These are phyloP conservation scores for Camellia oleifera DNA, from an alignment of 179 eudicot genomes.

Conservation along the genomic window DNA sequence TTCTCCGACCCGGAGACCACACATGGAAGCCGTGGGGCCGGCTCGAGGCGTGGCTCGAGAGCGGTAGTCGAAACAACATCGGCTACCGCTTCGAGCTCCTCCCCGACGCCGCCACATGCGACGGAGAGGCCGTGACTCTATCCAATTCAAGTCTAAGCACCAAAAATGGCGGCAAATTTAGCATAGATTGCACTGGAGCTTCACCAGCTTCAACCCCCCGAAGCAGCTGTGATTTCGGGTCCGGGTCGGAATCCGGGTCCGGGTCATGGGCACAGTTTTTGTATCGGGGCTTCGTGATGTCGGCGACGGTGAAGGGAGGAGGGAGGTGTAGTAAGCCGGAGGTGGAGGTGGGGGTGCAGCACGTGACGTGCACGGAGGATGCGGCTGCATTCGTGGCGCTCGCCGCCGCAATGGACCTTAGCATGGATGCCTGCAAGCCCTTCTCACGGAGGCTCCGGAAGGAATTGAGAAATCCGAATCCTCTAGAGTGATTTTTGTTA, in stretches of 20 bases:
- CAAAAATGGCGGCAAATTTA: slow-evolving; percentile 65
- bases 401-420: slow-evolving; percentile 88
- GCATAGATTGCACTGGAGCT: slow-evolving; percentile 51
- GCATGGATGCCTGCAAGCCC: slow-evolving; percentile 78
- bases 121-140: slow-evolving; percentile 49
- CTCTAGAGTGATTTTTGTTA: too few species aligned
- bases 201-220: slow-evolving; percentile 59
- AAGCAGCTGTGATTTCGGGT: slow-evolving; percentile 65
- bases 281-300: slow-evolving; percentile 93
- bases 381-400: slow-evolving; percentile 89
- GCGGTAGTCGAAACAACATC: slow-evolving; percentile 27
- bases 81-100: slow-evolving; percentile 67
- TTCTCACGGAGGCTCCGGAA: slow-evolving; percentile 73
- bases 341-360: slow-evolving; percentile 85
- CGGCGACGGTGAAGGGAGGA: slow-evolving; percentile 62
- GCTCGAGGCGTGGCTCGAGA: slow-evolving; percentile 76
- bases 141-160: slow-evolving; percentile 43
- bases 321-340: slow-evolving; percentile 49
- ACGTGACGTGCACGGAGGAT: slow-evolving; percentile 88
- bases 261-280: slow-evolving; percentile 61
- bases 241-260: slow-evolving; percentile 61
- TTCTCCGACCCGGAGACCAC: slow-evolving; percentile 64
- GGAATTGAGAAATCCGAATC: slow-evolving; percentile 32
- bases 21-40: slow-evolving; percentile 96
- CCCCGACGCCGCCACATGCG: slow-evolving; percentile 40